These are phyloP conservation scores for Penicillium janthinellum DNA, from an alignment of 2,329 filamentous ascomycete genomes.

Conservation along the genomic window DNA sequence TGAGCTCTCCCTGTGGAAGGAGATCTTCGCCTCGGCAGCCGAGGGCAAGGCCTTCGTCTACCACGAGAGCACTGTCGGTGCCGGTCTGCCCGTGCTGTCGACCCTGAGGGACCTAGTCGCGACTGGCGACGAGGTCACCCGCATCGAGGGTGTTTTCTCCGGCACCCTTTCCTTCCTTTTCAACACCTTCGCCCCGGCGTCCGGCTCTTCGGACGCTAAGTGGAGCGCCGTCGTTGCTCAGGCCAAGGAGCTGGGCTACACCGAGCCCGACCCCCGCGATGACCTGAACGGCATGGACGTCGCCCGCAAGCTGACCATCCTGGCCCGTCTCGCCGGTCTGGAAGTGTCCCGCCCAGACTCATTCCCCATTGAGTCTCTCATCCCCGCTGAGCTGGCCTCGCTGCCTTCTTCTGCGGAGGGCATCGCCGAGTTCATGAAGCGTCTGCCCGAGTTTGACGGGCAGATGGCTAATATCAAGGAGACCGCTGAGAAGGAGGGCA, in stretches of 20 bases:
- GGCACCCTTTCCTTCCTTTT: conserved; percentile 98
- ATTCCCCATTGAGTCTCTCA: conserved; percentile 91
- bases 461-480: conserved; percentile 86
- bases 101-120: conserved; percentile 90
- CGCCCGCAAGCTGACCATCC: conserved; percentile 94
- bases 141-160: conserved; percentile 96
- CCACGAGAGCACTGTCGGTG: conserved; percentile 93
- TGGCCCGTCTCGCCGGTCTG: conserved; percentile 82
- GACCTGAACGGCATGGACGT: conserved; percentile 87
- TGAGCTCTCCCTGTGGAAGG: conserved; percentile 77
- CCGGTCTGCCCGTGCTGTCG: conserved; percentile 88
- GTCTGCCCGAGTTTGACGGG: conserved; percentile 78
- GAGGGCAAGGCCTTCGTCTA: conserved; percentile 72
- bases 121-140: conserved; percentile 87
- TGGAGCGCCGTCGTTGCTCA: conserved; percentile 91
- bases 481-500: conserved; percentile 78
- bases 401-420: conserved; percentile 56
- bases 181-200: conserved; percentile 89
- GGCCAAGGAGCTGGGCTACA: conserved; percentile 91
- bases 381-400: conserved; percentile 81
- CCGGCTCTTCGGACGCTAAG: conserved; percentile 62
- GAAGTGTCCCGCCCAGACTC: conserved; percentile 78
- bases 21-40: conserved; percentile 76
- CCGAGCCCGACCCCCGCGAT: conserved; percentile 82
- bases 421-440: conserved; percentile 82